Conservation (phyloP, 2,329 filamentous ascomycete genomes). For the Aplosporella prunicola region DNA sequence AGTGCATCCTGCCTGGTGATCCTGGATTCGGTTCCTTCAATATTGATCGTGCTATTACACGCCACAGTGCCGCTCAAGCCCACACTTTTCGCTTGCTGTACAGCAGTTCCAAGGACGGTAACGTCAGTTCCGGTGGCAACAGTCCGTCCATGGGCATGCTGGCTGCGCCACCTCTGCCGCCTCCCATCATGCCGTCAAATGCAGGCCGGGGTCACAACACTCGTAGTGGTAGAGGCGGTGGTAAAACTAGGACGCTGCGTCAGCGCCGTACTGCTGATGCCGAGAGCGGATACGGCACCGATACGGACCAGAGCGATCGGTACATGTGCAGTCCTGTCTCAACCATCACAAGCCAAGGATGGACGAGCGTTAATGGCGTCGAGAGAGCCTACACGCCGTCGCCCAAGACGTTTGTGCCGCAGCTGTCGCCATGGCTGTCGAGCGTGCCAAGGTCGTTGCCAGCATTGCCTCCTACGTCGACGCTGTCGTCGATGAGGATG, state of each 20-base stretch:
- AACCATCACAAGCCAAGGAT: slow-evolving; percentile 26
- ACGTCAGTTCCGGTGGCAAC: too few species aligned
- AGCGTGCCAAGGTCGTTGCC: slow-evolving; percentile 12
- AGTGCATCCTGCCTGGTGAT: slow-evolving; percentile 58
- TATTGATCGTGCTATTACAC: slow-evolving; percentile 31
- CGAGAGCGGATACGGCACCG: slow-evolving; percentile 34
- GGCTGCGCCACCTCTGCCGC: not conserved
- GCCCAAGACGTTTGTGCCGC: slow-evolving; percentile 14
- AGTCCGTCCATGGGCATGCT: not conserved
- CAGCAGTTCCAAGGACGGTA: too few species aligned
- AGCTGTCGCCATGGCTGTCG: slow-evolving; percentile 11
- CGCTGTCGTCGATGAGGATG: slow-evolving; percentile 1
- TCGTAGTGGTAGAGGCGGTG: too few species aligned
- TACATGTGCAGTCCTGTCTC: slow-evolving; percentile 31
- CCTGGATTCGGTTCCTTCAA: slow-evolving; percentile 47
- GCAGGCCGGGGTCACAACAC: too few species aligned
- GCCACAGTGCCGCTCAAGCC: slow-evolving; percentile 28
- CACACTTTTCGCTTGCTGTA: slow-evolving; percentile 22
- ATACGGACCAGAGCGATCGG: slow-evolving; percentile 30
- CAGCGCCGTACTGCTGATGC: slow-evolving; percentile 17
- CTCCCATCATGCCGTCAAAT: not conserved
- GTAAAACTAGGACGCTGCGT: too few species aligned
- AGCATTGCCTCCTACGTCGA: not conserved
- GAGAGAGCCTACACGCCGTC: not conserved
- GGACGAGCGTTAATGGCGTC: slow-evolving; percentile 32